These are phyloP conservation scores for Paradendryphiella salina DNA, from an alignment of 2,329 filamentous ascomycete genomes.

Conservation along the genomic window DNA sequence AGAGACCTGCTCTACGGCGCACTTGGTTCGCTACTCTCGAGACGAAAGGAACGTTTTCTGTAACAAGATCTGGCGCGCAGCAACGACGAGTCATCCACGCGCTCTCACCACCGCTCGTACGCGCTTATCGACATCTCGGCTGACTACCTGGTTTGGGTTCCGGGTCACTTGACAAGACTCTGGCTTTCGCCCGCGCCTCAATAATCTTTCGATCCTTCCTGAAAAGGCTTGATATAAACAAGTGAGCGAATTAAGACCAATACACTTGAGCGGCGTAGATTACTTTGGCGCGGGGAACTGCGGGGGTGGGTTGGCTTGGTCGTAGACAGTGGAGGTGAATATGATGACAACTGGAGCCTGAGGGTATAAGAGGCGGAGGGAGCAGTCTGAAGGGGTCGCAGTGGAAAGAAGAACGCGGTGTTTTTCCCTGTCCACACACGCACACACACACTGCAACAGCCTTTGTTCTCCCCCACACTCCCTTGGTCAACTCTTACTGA, in stretches of 20 bases:
- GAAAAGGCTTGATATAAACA: not conserved
- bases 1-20: not conserved
- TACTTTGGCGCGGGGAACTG: not conserved
- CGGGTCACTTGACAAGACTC: not conserved
- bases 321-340: not conserved
- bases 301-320: not conserved
- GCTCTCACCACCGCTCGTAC: not conserved
- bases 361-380: not conserved
- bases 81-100: not conserved
- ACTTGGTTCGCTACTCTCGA: not conserved
- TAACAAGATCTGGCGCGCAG: not conserved
- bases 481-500: too few relatives aligned
- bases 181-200: not conserved
- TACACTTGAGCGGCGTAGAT: not conserved
- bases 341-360: not conserved
- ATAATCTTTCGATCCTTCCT: not conserved
- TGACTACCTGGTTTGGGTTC: not conserved
- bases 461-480: too few relatives aligned
- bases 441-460: too few relatives aligned
- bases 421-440: too few relatives aligned
- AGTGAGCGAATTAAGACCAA: not conserved
- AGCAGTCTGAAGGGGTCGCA: too few relatives aligned
- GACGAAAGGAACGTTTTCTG: not conserved
- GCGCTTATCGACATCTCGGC: not conserved
- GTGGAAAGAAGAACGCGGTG: too few relatives aligned